Evolutionary conservation across 2,329 filamentous ascomycete species (phyloP).

Genomic region (Dendrostoma leiphaemia): DNA sequence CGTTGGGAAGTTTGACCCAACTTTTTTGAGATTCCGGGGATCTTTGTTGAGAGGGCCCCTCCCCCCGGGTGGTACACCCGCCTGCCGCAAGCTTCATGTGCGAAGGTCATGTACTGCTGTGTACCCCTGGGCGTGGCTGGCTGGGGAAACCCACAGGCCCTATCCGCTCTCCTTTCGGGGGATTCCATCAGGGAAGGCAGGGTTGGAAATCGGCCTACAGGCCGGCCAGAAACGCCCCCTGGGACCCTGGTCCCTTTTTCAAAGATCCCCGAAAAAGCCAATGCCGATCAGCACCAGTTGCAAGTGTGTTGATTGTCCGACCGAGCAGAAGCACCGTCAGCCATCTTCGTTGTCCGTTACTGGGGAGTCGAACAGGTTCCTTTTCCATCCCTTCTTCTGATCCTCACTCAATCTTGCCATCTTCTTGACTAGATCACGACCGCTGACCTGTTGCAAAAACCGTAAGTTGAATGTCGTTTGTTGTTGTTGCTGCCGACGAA

Average conservation of each 20-base stretch:
- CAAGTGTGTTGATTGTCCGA: neutral
- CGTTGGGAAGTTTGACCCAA: conserved; percentile 6
- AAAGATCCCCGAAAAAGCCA: neutral
- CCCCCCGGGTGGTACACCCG: neutral
- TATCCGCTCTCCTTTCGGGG: too few relatives aligned
- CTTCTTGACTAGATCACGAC: too few relatives aligned
- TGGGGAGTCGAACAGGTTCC: too few relatives aligned
- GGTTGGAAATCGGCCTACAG: too few relatives aligned
- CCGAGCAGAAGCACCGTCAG: neutral
- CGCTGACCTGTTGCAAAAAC: neutral
- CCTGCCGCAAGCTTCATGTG: neutral
- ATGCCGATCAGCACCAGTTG: neutral
- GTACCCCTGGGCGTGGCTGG: too few relatives aligned
- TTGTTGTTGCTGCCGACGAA: neutral
- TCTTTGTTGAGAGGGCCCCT: conserved; percentile 2
- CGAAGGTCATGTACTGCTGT: neutral
- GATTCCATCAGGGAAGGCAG: too few relatives aligned
- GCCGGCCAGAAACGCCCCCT: too few relatives aligned
- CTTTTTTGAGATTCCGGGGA: conserved; percentile 2
- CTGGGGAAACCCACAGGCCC: too few relatives aligned
- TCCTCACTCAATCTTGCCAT: too few relatives aligned
- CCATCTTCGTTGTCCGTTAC: neutral
- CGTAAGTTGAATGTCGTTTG: neutral
- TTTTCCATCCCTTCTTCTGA: neutral
- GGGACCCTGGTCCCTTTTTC: neutral